Base-by-base conservation (phyloP, 2,329 filamentous ascomycete species). In the Penicillium sp. region DNA sequence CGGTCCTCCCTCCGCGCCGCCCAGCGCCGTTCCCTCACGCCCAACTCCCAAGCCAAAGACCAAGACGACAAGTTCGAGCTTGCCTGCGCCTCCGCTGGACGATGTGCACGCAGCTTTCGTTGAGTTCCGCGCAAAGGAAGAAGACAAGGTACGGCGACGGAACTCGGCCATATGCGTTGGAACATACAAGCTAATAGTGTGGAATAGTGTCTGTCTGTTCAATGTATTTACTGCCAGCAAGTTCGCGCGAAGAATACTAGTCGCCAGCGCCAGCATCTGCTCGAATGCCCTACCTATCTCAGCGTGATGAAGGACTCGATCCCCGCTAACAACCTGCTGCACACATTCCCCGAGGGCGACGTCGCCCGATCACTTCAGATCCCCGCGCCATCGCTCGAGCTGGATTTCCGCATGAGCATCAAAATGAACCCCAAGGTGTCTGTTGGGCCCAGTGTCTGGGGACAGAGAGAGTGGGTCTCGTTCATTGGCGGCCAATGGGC, bases 351-450 rank as follows among this genome's bases (percentile, higher is more conserved):
- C 31, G 77, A 79, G 62, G 75, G 76, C 45, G 77, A 80, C 65
- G 68, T 78, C 49, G 77, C 77, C 23, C 76, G 77, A 18, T 78
- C 76, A 10, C 63, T 79, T 44, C 74, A 77, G 59, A 70, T 80
- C 29, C 79, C 79, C 9, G 70, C 73, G 7, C 79, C 79, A 0
- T 69, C 70, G 6, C 72, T 81, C 31, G 78, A 80, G 57, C 71
- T 80, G 44, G 79, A 81, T 61, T 81, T 81, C 68, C 77, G 79
- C 47, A 79, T 81, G 72, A 79, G 77, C 62, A 74, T 80, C 52
- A 79, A 79, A 60, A 67, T 81, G 62, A 80, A 81, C 59, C 79
- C 79, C 3, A 76, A 76, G 55, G 76, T 81, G 18, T 66, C 71
- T 2, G 72, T 80, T 16, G 79, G 79, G 4, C 67, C 68, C 21